phyloP scores from a whole-genome alignment of 1,284 basidiomycete species.

The Fomitiporia mediterranea region DNA sequence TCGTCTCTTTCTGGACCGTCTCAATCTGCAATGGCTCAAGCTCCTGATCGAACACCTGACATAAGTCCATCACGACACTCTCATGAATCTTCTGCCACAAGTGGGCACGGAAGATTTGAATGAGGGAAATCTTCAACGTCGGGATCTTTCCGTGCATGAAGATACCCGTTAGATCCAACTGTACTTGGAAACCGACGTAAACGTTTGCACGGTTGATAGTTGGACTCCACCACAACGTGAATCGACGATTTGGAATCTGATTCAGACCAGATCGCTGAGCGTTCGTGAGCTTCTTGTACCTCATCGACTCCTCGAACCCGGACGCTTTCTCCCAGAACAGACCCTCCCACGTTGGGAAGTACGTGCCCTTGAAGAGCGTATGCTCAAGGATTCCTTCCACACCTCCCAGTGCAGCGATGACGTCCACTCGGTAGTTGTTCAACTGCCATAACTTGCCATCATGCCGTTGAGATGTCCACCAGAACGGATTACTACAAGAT shows the following conservation, averaged over 20 bases:
- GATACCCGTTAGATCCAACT: constrained; percentile 93
- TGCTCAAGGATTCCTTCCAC: constrained; percentile 98
- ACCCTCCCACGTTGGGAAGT: constrained; percentile 91
- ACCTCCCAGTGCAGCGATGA: constrained; percentile 97
- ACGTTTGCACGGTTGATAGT: constrained; percentile 98
- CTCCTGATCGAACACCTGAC: constrained; percentile 99
- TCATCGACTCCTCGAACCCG: constrained; percentile 96
- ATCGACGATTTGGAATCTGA: constrained; percentile 99
- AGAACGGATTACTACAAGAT: constrained; percentile 80
- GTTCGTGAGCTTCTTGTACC: constrained; percentile 94
- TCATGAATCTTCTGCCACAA: constrained; percentile 98
- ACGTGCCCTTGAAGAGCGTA: constrained; percentile 96
- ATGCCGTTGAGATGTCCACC: constrained; percentile 98
- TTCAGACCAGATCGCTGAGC: constrained; percentile 95
- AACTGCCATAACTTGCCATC: constrained; percentile 98
- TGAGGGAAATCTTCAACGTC: constrained; percentile 95
- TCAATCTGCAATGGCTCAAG: constrained; percentile 98
- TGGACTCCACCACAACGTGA: constrained; percentile 99
- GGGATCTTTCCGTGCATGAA: constrained; percentile 99
- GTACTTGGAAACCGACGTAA: constrained; percentile 99
- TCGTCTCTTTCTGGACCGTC: constrained; percentile 99
- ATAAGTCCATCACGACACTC: constrained; percentile 96
- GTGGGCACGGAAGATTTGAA: constrained; percentile 99
- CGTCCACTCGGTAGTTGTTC: constrained; percentile 98
- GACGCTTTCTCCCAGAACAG: constrained; percentile 97